Evolutionary conservation across 2,329 filamentous ascomycete genomes (phyloP).

Genomic region (Lasiodiplodia hormozganensis): DNA sequence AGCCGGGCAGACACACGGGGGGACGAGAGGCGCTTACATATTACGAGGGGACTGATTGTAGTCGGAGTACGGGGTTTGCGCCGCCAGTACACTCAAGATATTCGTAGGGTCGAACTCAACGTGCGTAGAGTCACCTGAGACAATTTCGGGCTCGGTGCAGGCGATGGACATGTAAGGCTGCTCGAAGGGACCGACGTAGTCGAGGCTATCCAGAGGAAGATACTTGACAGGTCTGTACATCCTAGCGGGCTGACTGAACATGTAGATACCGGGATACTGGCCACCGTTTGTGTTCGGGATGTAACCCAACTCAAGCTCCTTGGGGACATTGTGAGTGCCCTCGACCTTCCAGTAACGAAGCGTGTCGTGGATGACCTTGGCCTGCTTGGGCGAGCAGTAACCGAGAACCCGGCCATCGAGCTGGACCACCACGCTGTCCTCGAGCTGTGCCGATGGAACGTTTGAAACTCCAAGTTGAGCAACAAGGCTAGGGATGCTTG

Average conservation of each 20-base stretch:
- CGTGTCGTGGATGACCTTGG: constrained; percentile 81
- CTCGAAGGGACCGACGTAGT: constrained; percentile 91
- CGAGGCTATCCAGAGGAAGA: constrained; percentile 81
- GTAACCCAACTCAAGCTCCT: constrained; percentile 88
- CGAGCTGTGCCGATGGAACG: constrained; percentile 76
- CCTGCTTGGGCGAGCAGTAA: constrained; percentile 86
- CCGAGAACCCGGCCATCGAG: constrained; percentile 89
- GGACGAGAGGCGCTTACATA: too few relatives aligned
- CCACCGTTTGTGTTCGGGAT: constrained; percentile 87
- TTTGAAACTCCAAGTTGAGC: constrained; percentile 80
- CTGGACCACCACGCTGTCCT: constrained; percentile 87
- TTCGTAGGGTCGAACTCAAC: constrained; percentile 95
- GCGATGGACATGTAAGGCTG: constrained; percentile 99
- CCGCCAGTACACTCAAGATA: constrained; percentile 95
- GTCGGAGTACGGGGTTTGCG: constrained; percentile 98
- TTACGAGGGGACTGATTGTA: constrained; percentile 92
- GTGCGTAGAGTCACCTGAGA: constrained; percentile 88
- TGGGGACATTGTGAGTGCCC: constrained; percentile 78
- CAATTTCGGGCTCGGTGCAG: constrained; percentile 84
- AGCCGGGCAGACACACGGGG: too few relatives aligned
- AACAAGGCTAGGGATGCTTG: constrained; percentile 74
- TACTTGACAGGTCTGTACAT: constrained; percentile 96
- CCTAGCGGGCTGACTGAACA: constrained; percentile 82
- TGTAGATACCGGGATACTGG: constrained; percentile 95
- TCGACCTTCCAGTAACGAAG: constrained; percentile 96